Evolutionary conservation across 192 early-diverging fungal genomes (phyloP).

Genomic region (Umbelopsis isabellina): DNA sequence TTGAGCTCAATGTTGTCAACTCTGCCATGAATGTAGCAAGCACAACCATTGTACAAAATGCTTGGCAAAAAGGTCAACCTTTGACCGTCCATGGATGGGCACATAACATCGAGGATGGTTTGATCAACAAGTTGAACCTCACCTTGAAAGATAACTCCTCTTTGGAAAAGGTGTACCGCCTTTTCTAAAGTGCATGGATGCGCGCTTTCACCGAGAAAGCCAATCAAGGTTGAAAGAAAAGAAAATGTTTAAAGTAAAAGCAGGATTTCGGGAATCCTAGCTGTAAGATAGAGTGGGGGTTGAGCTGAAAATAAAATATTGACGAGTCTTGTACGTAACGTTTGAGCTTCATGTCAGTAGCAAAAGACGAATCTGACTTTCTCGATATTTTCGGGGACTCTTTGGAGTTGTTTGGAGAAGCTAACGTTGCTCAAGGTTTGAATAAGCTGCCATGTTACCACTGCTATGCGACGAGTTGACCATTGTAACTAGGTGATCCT

Average conservation of each 20-base stretch:
- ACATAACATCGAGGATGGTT: conserved; percentile 65
- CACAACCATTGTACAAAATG: conserved; percentile 81
- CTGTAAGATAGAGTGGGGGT: not conserved
- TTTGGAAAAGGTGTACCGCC: conserved; percentile 18
- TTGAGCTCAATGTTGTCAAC: conserved; percentile 79
- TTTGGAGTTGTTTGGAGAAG: conserved; percentile 4
- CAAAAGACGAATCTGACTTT: not conserved
- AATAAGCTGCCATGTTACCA: not conserved
- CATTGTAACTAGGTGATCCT: not conserved
- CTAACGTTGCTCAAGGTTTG: conserved; percentile 3
- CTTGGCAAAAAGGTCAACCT: conserved; percentile 74
- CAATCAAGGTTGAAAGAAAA: not conserved
- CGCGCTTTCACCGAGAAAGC: not conserved
- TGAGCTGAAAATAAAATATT: not conserved
- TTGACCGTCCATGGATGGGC: conserved; percentile 78
- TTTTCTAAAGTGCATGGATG: not conserved
- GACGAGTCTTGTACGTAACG: not conserved
- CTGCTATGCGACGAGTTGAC: not conserved
- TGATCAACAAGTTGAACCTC: conserved; percentile 22
- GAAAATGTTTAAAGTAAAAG: no score
- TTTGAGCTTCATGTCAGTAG: not conserved
- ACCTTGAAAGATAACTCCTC: not conserved
- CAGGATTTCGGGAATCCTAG: conserved; percentile 1
- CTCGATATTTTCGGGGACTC: conserved; percentile 2
- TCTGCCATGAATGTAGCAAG: conserved; percentile 71